Evolutionary conservation across 2,329 filamentous ascomycete genomes (phyloP).

Genomic region (Cryphonectria carpinicola): DNA sequence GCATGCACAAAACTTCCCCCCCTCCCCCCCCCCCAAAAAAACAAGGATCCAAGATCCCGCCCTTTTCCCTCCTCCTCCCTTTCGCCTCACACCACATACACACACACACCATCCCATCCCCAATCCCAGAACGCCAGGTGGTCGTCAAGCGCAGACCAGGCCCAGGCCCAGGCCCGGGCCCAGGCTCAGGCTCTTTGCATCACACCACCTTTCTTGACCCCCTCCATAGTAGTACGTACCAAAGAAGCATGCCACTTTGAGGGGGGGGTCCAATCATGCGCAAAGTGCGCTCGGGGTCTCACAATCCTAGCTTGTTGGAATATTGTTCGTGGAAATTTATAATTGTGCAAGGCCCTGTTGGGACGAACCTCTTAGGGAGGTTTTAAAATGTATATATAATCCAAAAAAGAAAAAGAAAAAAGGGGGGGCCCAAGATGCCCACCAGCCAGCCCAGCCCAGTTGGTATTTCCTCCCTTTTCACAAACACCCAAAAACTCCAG

Average conservation of each 20-base stretch:
- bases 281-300: neutral
- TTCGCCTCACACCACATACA: neutral
- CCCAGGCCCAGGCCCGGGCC: neutral
- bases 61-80: no score
- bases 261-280: neutral
- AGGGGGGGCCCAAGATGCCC: neutral
- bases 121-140: neutral
- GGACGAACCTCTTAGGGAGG: neutral
- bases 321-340: conserved; percentile 12
- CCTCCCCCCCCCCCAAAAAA: no score
- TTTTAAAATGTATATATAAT: neutral
- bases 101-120: neutral
- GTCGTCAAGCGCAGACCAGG: neutral
- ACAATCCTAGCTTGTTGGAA: neutral
- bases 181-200: neutral
- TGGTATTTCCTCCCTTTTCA: conserved; percentile 17
- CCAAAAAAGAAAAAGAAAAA: neutral
- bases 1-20: no score
- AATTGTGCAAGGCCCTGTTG: neutral
- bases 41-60: no score
- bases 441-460: neutral
- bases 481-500: conserved; percentile 13
- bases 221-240: neutral
- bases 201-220: conserved; percentile 7
- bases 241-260: conserved; percentile 2